Evolutionary conservation across 2,329 filamentous ascomycete species (phyloP), one percentile per base, ranked within the genome.

Genomic region (Albophoma yamanashiensis): DNA sequence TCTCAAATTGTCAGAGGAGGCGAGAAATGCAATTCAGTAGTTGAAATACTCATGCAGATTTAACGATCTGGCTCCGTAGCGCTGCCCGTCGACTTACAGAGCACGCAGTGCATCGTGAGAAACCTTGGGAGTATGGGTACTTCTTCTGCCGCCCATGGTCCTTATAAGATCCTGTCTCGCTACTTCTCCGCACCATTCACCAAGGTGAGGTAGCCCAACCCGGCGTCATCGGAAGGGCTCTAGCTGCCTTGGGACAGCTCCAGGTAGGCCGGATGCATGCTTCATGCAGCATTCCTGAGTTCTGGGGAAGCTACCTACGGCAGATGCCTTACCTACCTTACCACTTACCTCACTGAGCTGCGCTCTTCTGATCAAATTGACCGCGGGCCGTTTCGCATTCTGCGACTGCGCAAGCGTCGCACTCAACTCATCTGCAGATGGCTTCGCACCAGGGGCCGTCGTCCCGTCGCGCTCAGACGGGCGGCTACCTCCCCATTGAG

Each of bases 401-500:
- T 53, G 20, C 27, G n/a, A 14, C 27, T 22, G 17, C 50, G 14
- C 20, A 53, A 36, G 8, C 50, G n/a, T 34, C 31, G 9, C 31
- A 3, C 50, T 53, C 27, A 14, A 9, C 0, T 4, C 1, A 11
- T 20, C 20, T 36, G 27, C 50, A 53, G 57, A 76, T 77, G 73
- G 65, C 73, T 36, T 64, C 64, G 17, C 67, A 72, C 61, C 72
- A 70, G 45, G 70, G 69, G 14, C 65, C 65, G 56, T 69, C 65
- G 56, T 69, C 69, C 58, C 69, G 72, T 38, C 66, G 72, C 31
- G 64, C 66, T 31, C 73, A 75, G 70, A 68, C 70, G 57, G 74
- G 72, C 15, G 82, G 81, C 39, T 84, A 84, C 65, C 76, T 83
- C 36, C 81, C 82, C 55, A 89, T 91, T 64, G 88, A 91, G 69